Conservation (phyloP, 1,139 yeast species). For the Taphrina pruni region DNA sequence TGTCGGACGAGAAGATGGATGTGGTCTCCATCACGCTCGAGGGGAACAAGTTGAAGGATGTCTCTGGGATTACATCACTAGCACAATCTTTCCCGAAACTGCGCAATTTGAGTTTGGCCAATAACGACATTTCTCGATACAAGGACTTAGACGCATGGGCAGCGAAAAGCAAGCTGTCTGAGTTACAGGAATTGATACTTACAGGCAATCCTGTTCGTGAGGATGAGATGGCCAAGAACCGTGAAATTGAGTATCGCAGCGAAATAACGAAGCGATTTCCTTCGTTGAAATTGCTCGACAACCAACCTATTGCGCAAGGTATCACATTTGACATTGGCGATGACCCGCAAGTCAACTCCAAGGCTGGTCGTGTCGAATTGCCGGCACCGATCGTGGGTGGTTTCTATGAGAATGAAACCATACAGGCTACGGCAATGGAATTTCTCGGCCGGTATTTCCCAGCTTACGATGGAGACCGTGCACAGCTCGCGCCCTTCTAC, state of each 20-base stretch:
- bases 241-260: slow-evolving; percentile 59
- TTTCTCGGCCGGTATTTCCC: slow-evolving; percentile 67
- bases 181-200: slow-evolving; percentile 75
- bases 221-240: slow-evolving; percentile 48
- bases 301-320: slow-evolving; percentile 73
- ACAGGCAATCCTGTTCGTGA: slow-evolving; percentile 72
- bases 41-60: slow-evolving; percentile 68
- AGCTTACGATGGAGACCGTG: slow-evolving; percentile 80
- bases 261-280: slow-evolving; percentile 80
- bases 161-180: slow-evolving; percentile 67
- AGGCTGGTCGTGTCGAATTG: slow-evolving; percentile 51
- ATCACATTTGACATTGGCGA: slow-evolving; percentile 49
- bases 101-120: slow-evolving; percentile 76
- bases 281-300: slow-evolving; percentile 76
- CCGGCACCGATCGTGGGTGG: slow-evolving; percentile 62
- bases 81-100: slow-evolving; percentile 77
- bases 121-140: slow-evolving; percentile 68
- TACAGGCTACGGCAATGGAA: slow-evolving; percentile 71
- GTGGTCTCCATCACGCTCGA: slow-evolving; percentile 81
- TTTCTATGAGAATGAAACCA: slow-evolving; percentile 81
- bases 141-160: slow-evolving; percentile 72
- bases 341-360: slow-evolving; percentile 21
- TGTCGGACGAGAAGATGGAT: slow-evolving; percentile 56
- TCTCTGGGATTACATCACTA: slow-evolving; percentile 66
- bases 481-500: slow-evolving; percentile 71